Conservation (phyloP, 768 basidiomycete species). For the Tremella fuciformis region DNA sequence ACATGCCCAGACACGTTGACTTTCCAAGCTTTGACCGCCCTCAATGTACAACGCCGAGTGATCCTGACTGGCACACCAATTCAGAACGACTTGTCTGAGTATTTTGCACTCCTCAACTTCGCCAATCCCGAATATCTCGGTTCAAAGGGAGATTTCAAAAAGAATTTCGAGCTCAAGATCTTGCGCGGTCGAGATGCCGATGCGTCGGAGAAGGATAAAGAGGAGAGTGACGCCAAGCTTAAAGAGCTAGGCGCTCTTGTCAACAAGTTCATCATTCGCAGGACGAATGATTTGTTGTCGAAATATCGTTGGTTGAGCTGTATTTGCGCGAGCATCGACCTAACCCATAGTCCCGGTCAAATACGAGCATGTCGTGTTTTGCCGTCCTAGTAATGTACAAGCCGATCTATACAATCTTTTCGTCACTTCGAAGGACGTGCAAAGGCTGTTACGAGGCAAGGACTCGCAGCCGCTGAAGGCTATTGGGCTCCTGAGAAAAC, state of each 20-base stretch:
- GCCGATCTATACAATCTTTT: constrained; percentile 80
- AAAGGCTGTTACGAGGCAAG: constrained; percentile 76
- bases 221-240: constrained; percentile 80
- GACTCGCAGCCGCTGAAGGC: constrained; percentile 94
- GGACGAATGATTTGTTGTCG: constrained; percentile 89
- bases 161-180: constrained; percentile 90
- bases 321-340: neutral
- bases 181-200: constrained; percentile 85
- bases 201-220: constrained; percentile 73
- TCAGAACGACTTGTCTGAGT: constrained; percentile 89
- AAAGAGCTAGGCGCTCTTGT: constrained; percentile 85
- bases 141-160: constrained; percentile 82
- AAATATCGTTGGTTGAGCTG: constrained; percentile 72
- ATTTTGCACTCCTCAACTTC: constrained; percentile 88
- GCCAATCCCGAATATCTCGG: constrained; percentile 89
- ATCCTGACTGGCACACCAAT: constrained; percentile 93
- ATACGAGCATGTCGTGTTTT: constrained; percentile 97
- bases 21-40: constrained; percentile 73
- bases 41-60: constrained; percentile 85
- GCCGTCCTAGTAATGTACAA: constrained; percentile 77
- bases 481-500: constrained; percentile 88
- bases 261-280: constrained; percentile 88
- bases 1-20: constrained; percentile 69
- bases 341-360: constrained; percentile 81
- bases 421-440: constrained; percentile 88